Base-by-base conservation (phyloP, 164 flowering plant species). In the Magnolia kwangsiensis region DNA sequence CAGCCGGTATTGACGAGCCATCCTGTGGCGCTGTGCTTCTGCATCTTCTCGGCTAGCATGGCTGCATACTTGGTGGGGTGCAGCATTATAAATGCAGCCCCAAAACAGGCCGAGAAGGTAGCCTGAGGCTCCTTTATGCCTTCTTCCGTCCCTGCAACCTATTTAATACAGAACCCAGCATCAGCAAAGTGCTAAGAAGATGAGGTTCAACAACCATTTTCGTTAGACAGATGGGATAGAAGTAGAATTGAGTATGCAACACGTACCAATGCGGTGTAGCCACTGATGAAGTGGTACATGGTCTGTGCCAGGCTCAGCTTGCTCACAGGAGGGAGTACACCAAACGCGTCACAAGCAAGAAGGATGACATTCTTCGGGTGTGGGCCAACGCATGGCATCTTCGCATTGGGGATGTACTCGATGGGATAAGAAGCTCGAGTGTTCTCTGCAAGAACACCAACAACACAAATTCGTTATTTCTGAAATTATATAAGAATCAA, bases 1-100 rank as follows among this genome's bases (percentile, higher is more conserved):
- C 99, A 96, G 69, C 99, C 99, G 7, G 99, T 96, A 92, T 96
- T 96, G 69, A 96, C 99, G 29, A 96, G 99, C 99, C 99, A 96
- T 50, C 93, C 99, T 0, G 99, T 96, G 23, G 99, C 97, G 2
- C 99, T 96, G 63, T 94, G 97, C 81, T 86, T 87, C 85, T 88
- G 87, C 99, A 96, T 96, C 82, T 96, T 96, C 78, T 91, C 96
- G 74, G 99, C 98, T 61, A 96, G 83, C 99, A 96, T 93, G 16
- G 97, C 98, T 37, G 98, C 99, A 79, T 96, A 96, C 81, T 88
- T 90, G 27, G 99, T 96, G 20, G 99, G 99, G 74, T 96, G 99
- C 88, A 96, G 58, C 99, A 96, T 96, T 76, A 96, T 94, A 51
- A 96, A 96, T 58, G 99, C 99, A 18, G 99, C 99, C 37, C 99